Base-by-base conservation (phyloP, 2,329 filamentous ascomycete genomes). In the Metarhizium brunneum region DNA sequence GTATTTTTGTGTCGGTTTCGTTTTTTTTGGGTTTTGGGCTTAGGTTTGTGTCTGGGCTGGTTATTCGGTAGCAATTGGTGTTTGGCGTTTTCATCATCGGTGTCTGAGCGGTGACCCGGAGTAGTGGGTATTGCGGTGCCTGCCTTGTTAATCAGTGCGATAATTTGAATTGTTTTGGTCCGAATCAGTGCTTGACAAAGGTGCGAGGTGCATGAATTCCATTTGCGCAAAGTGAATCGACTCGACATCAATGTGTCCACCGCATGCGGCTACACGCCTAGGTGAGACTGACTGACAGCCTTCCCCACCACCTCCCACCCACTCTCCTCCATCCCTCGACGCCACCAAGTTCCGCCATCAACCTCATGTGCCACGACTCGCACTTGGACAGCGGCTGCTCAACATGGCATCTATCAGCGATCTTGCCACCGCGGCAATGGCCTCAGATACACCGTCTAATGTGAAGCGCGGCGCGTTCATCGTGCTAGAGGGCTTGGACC, bases 401-500 rank as follows among this genome's bases (percentile, higher is more conserved):
- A 30, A 29, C 3, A 73, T 77, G 75, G 68, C 74, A 38, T 79
- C 76, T 6, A 78, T 78, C 57, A 77, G 76, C 60, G 76, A 79
- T 56, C 70, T 78, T 42, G 76, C 76, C 20, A 73, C 73, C 20
- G 76, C 75, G 52, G 76, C 76, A 38, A 76, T 76, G 29, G 73
- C 74, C 40, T 72, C 73, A 64, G 50, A 63, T 64, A 58, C 60
- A 59, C 51, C 55, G 52, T 49, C 20, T 35, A 36, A 11, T 42
- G 52, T 4, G n/a, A 52, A 30, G 13, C 47, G 86, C 50, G 91
- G 91, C 50, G 83, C 85, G 13, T 81, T 96, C 36, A 82, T 96
- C 54, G 87, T 92, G 4, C 83, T 96, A 55, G 92, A 96, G 74
- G 92, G 92, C 2, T 78, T 96, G 59, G 92, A 96, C 65, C 84